A percentile compares a stretch with the other conserved stretches of the same genome.
Evolutionary conservation across 441 rosid species (phyloP).

Genomic region (Erodium trifolium): DNA sequence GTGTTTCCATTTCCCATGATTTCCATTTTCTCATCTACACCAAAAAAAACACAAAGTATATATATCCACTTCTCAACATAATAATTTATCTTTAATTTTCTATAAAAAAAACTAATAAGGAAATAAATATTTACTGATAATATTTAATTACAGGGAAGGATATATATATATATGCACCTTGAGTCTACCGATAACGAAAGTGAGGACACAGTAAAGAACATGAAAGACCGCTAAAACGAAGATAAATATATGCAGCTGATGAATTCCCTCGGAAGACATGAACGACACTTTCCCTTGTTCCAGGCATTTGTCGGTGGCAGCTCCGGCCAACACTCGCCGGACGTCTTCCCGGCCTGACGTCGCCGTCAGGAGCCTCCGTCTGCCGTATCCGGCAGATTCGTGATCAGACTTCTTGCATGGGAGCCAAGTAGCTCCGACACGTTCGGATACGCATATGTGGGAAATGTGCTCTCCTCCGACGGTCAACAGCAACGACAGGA

Average conservation of each 20-base stretch:
- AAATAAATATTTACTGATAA: too few relatives aligned
- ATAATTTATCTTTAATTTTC: too few relatives aligned
- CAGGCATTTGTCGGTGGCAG: conserved; percentile 38
- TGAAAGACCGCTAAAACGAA: conserved; percentile 50
- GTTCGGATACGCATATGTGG: conserved; percentile 33
- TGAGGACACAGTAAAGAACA: conserved; percentile 43
- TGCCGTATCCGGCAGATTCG: too few relatives aligned
- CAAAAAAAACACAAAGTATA: too few relatives aligned
- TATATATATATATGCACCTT: conserved; percentile 38
- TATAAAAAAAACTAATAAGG: too few relatives aligned
- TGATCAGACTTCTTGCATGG: conserved; percentile 30
- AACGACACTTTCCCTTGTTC: conserved; percentile 48
- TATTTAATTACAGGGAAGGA: too few relatives aligned
- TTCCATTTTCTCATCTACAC: conserved; percentile 56
- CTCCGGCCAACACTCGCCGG: conserved; percentile 53
- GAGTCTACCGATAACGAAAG: conserved; percentile 46
- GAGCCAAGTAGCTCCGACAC: conserved; percentile 38
- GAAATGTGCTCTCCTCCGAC: conserved; percentile 33
- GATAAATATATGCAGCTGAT: conserved; percentile 59
- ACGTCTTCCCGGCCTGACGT: not conserved
- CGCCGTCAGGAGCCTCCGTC: too few relatives aligned
- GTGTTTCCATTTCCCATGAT: conserved; percentile 55
- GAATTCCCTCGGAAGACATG: conserved; percentile 46
- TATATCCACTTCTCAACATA: too few relatives aligned
- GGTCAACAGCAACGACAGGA: conserved; percentile 58